A percentile compares a stretch with the other conserved stretches of the same genome.
phyloP scores from a whole-genome alignment of 345 rosid species.

The Eucalyptus fibrosa region DNA sequence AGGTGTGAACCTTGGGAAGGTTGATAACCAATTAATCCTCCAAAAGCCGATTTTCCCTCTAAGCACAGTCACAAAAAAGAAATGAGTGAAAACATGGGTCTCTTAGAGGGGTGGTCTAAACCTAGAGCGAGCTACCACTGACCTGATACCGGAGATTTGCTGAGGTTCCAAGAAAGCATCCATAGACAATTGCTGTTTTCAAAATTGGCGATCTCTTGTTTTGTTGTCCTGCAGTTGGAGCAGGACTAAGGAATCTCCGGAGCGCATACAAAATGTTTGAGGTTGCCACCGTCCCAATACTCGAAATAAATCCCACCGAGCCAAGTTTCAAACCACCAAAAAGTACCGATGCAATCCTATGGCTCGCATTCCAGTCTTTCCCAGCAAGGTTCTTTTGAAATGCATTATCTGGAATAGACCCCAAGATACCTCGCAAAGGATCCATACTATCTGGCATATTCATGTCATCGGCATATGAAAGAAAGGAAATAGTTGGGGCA shows the following conservation, averaged over 20 bases:
- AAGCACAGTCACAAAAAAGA: not conserved
- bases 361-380: slow-evolving; percentile 64
- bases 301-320: slow-evolving; percentile 73
- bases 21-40: not conserved
- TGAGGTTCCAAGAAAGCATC: slow-evolving; percentile 74
- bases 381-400: slow-evolving; percentile 86
- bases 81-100: not conserved
- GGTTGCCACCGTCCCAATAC: slow-evolving; percentile 72
- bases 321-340: slow-evolving; percentile 84
- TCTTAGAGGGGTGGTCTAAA: not conserved
- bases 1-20: not conserved
- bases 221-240: slow-evolving; percentile 20
- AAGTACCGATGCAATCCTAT: slow-evolving; percentile 72
- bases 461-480: slow-evolving; percentile 49
- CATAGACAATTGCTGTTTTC: slow-evolving; percentile 66
- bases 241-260: slow-evolving; percentile 50
- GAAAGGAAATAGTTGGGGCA: slow-evolving; percentile 83
- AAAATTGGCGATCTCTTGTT: slow-evolving; percentile 75
- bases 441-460: slow-evolving; percentile 38
- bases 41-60: not conserved
- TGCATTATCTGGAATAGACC: slow-evolving; percentile 89
- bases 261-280: slow-evolving; percentile 51
- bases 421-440: slow-evolving; percentile 60
- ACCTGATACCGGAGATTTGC: slow-evolving; percentile 97
- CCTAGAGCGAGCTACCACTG: not conserved